These are phyloP conservation scores for Rhizopus arrhizus DNA, from an alignment of 371 early-diverging fungal species.

Conservation along the genomic window DNA sequence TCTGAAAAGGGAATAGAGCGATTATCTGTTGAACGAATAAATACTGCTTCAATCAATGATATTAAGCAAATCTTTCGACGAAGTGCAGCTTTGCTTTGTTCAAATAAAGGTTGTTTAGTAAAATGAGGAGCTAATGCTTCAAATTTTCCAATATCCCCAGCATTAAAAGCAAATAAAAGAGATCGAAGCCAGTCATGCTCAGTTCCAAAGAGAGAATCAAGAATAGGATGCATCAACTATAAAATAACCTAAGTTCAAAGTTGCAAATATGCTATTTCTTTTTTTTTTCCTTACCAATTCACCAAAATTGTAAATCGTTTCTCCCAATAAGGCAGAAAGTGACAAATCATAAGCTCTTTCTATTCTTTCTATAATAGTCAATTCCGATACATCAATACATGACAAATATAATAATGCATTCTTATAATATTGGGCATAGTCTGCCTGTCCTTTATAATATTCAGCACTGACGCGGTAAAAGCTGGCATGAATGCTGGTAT, in stretches of 20 bases:
- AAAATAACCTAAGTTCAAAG: background rate
- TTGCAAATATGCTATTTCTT: background rate
- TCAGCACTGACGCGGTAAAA: slow-evolving; percentile 95
- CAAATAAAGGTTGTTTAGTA: slow-evolving; percentile 77
- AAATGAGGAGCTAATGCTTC: slow-evolving; percentile 80
- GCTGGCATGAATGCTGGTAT: slow-evolving; percentile 88
- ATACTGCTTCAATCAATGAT: slow-evolving; percentile 93
- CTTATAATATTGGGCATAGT: slow-evolving; percentile 93
- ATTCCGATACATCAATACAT: slow-evolving; percentile 82
- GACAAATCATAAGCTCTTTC: slow-evolving; percentile 92
- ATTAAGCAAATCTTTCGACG: slow-evolving; percentile 95
- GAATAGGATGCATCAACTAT: slow-evolving; percentile 92
- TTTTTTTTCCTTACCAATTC: slow-evolving; percentile 81
- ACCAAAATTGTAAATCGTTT: slow-evolving; percentile 98
- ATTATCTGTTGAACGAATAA: slow-evolving; percentile 81
- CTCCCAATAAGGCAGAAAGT: slow-evolving; percentile 90
- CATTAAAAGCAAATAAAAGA: slow-evolving; percentile 90
- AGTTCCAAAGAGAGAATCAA: slow-evolving; percentile 79
- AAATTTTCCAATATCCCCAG: slow-evolving; percentile 91
- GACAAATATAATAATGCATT: slow-evolving; percentile 91
- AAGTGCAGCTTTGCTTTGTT: slow-evolving; percentile 71
- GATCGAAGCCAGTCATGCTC: slow-evolving; percentile 86
- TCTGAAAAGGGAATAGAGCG: slow-evolving; percentile 79
- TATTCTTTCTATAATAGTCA: slow-evolving; percentile 73
- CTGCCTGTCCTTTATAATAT: slow-evolving; percentile 93